Evolutionary conservation across 2,329 filamentous ascomycete genomes (phyloP).

Genomic region (Dendrostoma leiphaemia): DNA sequence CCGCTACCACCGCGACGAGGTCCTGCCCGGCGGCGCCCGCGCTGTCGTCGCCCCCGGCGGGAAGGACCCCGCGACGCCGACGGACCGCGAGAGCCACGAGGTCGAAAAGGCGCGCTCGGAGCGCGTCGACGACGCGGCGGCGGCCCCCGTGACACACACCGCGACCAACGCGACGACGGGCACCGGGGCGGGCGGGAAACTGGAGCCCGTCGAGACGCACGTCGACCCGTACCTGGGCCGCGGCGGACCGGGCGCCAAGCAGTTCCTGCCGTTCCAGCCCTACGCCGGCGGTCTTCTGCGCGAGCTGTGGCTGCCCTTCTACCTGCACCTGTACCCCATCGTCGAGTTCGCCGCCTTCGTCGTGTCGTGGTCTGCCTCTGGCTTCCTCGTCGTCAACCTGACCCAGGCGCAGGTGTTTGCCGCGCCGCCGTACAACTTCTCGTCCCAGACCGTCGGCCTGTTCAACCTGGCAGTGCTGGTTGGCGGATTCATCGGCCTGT

Average conservation of each 20-base stretch:
- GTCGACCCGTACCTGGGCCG: constrained; percentile 54
- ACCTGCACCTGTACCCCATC: constrained; percentile 61
- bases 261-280: constrained; percentile 53
- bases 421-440: constrained; percentile 42
- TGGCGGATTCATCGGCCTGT: constrained; percentile 39
- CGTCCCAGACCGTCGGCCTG: constrained; percentile 40
- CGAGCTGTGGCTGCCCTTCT: constrained; percentile 61
- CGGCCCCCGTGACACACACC: background rate
- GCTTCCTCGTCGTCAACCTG: constrained; percentile 57
- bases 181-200: background rate
- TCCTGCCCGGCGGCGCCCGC: constrained; percentile 21
- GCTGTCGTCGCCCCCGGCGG: constrained; percentile 9
- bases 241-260: constrained; percentile 51
- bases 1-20: constrained; percentile 50
- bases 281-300: constrained; percentile 46
- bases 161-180: background rate
- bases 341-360: constrained; percentile 61
- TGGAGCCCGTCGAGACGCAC: constrained; percentile 27
- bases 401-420: constrained; percentile 46
- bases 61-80: constrained; percentile 20
- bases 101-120: constrained; percentile 11
- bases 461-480: constrained; percentile 45
- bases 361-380: constrained; percentile 45
- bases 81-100: background rate
- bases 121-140: background rate